Percentiles rank a stretch among this genome's conserved stretches.
phyloP scores from a whole-genome alignment of 1,284 basidiomycete genomes.

The Melanopsichium pennsylvanicum region DNA sequence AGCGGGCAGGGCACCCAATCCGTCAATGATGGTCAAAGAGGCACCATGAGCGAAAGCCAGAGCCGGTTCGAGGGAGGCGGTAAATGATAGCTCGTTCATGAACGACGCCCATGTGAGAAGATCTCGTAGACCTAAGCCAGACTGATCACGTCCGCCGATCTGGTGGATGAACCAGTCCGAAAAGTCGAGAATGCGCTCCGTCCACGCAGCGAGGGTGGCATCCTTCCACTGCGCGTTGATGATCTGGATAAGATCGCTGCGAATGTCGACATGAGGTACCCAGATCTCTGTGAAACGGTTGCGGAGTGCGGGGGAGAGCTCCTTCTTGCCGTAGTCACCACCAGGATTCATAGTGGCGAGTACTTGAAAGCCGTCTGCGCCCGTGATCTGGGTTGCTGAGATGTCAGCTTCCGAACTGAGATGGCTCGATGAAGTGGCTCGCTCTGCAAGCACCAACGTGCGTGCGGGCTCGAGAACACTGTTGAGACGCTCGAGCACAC shows the following conservation, averaged over 20 bases:
- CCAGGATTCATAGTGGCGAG: constrained; percentile 99
- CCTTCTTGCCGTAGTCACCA: constrained; percentile 99
- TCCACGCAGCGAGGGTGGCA: constrained; percentile 72
- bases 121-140: constrained; percentile 76
- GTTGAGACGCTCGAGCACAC: constrained; percentile 95
- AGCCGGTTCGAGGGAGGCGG: constrained; percentile 27
- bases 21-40: constrained; percentile 66
- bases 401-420: constrained; percentile 67
- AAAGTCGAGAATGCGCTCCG: constrained; percentile 78
- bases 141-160: constrained; percentile 72
- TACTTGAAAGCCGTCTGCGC: constrained; percentile 76
- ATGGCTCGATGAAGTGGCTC: constrained; percentile 71
- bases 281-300: constrained; percentile 99
- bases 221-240: constrained; percentile 77
- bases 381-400: constrained; percentile 44
- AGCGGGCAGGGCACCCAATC: constrained; percentile 64
- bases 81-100: constrained; percentile 74
- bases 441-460: constrained; percentile 90
- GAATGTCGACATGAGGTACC: constrained; percentile 86
- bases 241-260: constrained; percentile 81
- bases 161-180: constrained; percentile 78
- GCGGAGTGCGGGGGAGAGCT: constrained; percentile 92
- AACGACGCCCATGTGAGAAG: constrained; percentile 93
- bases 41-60: constrained; percentile 67
- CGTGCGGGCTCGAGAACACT: constrained; percentile 92